Base-by-base conservation (phyloP, 2,329 filamentous ascomycete genomes). In the Byssochlamys sp. region DNA sequence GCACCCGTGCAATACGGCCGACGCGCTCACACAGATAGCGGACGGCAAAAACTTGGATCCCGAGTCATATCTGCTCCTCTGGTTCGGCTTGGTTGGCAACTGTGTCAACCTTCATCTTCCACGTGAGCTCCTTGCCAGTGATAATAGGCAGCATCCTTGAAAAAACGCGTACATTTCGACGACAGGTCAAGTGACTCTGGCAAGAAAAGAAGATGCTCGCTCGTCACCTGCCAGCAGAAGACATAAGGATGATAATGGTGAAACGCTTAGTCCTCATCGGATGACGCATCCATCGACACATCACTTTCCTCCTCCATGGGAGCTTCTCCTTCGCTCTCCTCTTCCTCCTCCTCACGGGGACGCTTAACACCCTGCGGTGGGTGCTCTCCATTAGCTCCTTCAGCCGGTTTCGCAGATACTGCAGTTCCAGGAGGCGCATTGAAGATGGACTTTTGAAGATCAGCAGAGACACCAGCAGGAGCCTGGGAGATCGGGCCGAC, bases 1-100 rank as follows among this genome's bases (percentile, higher is more conserved):
- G 65, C 94, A 99, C 75, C 92, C 94, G 26, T 97, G 94, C 75
- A 84, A 89, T 70, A 89, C 94, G 7, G 88, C 88, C 57, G 87
- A 92, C 62, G 88, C 89, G 55, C 88, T 97, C 81, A 78, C 79
- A 64, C 78, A 77, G 55, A 85, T 90, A 66, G 75, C 81, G 64
- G 67, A 71, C 12, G 65, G 66, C 54, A 64, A 64, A 57, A 61
- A 66, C n/a, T 62, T 77, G 51, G 73, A 65, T 19, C 72, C 78
- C 4, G 71, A 85, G 66, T 80, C 86, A 65, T 97, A 97, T 77
- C 79, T 97, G 67, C 82, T 90, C 75, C 76, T 90, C 57, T 97
- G 92, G 91, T 80, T 96, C 61, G 91, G 91, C n/a, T 77, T 95
- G 58, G 84, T 95, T 51, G 92, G 91, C 59, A 84, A 84, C 55